Evolutionary conservation across 768 basidiomycete genomes (phyloP).

Genomic region (Kwoniella dendrophila): DNA sequence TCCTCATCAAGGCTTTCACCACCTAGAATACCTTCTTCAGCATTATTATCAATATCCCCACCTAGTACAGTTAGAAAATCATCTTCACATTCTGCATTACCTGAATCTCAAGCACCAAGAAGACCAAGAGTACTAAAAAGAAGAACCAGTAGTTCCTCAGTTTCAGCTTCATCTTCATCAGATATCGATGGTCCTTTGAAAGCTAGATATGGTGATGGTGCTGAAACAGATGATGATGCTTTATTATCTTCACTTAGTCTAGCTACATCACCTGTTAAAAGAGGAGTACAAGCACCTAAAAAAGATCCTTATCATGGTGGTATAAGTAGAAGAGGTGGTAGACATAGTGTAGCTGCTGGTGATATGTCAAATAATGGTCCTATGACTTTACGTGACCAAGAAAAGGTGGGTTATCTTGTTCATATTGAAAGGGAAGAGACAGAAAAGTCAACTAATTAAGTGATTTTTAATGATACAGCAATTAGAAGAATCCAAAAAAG

Average conservation of each 20-base stretch:
- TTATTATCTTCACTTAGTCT: slow-evolving; percentile 27
- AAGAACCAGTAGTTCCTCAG: slow-evolving; percentile 26
- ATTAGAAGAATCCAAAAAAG: slow-evolving; percentile 92
- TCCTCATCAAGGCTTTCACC: slow-evolving; percentile 38
- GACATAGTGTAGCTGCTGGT: slow-evolving; percentile 47
- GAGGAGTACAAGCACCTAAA: slow-evolving; percentile 14
- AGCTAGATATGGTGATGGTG: slow-evolving; percentile 30
- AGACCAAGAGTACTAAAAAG: slow-evolving; percentile 33
- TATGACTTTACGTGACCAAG: slow-evolving; percentile 90
- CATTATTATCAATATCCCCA: slow-evolving; percentile 39
- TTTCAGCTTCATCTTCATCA: slow-evolving; percentile 18
- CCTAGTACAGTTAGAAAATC: slow-evolving; percentile 41
- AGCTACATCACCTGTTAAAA: slow-evolving; percentile 28
- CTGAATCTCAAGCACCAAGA: slow-evolving; percentile 40
- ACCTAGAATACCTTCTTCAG: slow-evolving; percentile 26
- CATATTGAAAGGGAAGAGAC: background rate
- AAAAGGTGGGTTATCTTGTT: slow-evolving; percentile 71
- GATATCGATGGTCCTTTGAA: slow-evolving; percentile 26
- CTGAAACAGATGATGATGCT: slow-evolving; percentile 38
- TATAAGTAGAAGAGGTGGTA: slow-evolving; percentile 41
- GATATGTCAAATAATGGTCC: slow-evolving; percentile 34
- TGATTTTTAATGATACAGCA: slow-evolving; percentile 62
- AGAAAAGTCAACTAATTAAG: background rate
- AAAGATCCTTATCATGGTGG: slow-evolving; percentile 24
- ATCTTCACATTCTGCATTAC: slow-evolving; percentile 40